Conservation (phyloP, 2,329 filamentous ascomycete species). For the Thielaviopsis musarum region DNA sequence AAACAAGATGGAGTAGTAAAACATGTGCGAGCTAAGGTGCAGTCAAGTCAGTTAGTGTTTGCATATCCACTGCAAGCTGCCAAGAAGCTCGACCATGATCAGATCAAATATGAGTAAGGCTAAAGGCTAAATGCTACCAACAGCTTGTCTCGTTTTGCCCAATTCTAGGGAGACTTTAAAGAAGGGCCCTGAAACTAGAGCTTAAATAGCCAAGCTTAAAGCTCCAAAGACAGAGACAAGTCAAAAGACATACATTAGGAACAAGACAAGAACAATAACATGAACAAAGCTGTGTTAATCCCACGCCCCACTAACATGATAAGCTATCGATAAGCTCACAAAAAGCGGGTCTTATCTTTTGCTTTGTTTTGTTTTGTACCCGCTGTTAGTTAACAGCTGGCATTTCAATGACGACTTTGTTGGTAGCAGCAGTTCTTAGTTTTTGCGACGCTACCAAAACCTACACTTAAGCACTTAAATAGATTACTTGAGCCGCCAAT, state of each 20-base stretch:
- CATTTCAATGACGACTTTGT: slow-evolving; percentile 4
- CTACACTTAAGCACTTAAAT: too few species aligned
- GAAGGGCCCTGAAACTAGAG: neutral
- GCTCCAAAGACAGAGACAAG: neutral
- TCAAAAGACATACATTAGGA: neutral
- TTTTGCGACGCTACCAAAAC: neutral
- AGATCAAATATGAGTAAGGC: neutral
- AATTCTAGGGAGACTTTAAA: neutral
- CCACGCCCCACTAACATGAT: neutral
- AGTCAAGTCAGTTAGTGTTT: neutral
- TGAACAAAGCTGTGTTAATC: too few species aligned
- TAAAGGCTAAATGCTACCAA: neutral
- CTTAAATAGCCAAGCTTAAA: neutral
- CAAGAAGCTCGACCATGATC: too few species aligned
- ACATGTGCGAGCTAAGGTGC: neutral
- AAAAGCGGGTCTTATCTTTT: neutral
- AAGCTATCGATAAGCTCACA: neutral
- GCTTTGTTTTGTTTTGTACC: neutral
- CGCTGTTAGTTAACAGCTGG: slow-evolving; percentile 8
- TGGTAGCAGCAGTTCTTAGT: neutral
- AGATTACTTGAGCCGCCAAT: neutral
- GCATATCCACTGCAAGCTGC: too few species aligned
- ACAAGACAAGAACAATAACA: neutral
- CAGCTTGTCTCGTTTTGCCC: too few species aligned
- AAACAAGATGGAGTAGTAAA: neutral